Evolutionary conservation across 176 grass and related monocot genomes (phyloP), one percentile per base, ranked within the genome.

Genomic region (Aegilops sharonensis): DNA sequence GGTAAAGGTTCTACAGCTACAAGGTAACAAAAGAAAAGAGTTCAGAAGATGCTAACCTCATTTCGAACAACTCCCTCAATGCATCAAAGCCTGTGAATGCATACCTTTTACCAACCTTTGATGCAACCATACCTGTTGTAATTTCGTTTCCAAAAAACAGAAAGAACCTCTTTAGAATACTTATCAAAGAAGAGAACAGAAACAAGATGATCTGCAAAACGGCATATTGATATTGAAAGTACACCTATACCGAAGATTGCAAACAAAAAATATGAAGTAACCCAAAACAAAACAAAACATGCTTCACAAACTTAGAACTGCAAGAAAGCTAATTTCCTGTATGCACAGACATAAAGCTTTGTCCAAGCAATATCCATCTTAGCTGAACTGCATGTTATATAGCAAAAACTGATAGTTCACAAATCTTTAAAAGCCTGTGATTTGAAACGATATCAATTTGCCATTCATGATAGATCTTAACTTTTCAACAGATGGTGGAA

Each of bases 31-130:
- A 39, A 48, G 17, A 62, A 4, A 9, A 84, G 30, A 65, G 8
- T 75, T 24, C 18, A 64, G 18, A 85, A 74, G 68, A 54, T 76
- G 47, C 90, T 88, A 75, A 98, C 95, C 96, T 95, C 73, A 62
- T 88, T 52, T 95, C 90, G 30, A 98, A 98, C 82, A 98, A 81
- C 82, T 98, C 96, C 78, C 89, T 98, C 34, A 98, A 65, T 52
- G 96, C 96, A 72, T 95, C 93, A 63, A 98, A 98, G 14, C 96
- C 96, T 85, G 93, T 94, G 87, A 98, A 98, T 1, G 96, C 96
- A 75, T 98, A 98, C 8, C 96, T 89, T 74, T 98, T 98, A 36
- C 96, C 96, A 81, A 94, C 96, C 87, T 95, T 98, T 17, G 96
- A 98, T 85, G 96, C 93, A 47, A 98, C 91, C 96, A 95, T 98